Conservation (phyloP, 805 yeast genomes). For the Isabelozyma rhagii region DNA sequence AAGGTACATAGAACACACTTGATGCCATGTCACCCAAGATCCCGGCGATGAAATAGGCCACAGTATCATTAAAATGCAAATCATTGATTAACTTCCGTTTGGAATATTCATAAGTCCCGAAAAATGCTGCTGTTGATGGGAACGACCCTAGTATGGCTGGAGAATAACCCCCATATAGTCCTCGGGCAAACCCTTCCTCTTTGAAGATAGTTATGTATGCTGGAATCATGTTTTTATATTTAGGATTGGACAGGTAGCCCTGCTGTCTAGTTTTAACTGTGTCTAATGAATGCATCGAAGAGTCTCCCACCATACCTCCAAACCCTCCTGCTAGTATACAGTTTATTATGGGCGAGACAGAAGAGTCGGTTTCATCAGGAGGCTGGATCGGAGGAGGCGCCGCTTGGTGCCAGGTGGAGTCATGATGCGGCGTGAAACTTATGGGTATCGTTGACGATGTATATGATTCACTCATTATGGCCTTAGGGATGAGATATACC, state of each 20-base stretch:
- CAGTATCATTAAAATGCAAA: slow-evolving; percentile 67
- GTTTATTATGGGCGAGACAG: slow-evolving; percentile 45
- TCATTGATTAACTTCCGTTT: slow-evolving; percentile 69
- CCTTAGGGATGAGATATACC: too few relatives aligned
- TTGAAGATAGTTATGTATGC: slow-evolving; percentile 73
- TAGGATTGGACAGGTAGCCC: slow-evolving; percentile 69
- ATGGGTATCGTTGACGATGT: slow-evolving; percentile 36
- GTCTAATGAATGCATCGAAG: slow-evolving; percentile 91
- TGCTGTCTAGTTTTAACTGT: slow-evolving; percentile 97
- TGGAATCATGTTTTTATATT: slow-evolving; percentile 70
- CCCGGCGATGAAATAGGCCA: slow-evolving; percentile 81
- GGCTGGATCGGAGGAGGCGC: background rate
- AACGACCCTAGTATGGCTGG: slow-evolving; percentile 92
- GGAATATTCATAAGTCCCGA: slow-evolving; percentile 81
- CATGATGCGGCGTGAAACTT: slow-evolving; percentile 25
- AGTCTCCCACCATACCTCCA: slow-evolving; percentile 92
- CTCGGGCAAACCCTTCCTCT: slow-evolving; percentile 83
- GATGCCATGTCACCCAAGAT: slow-evolving; percentile 91
- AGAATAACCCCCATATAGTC: slow-evolving; percentile 86
- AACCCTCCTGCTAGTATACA: slow-evolving; percentile 88
- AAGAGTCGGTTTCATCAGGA: slow-evolving; percentile 3
- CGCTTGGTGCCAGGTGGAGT: slow-evolving; percentile 4
- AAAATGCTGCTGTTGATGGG: slow-evolving; percentile 93
- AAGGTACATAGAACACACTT: slow-evolving; percentile 87
- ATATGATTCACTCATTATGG: slow-evolving; percentile 19